Evolutionary conservation across 805 yeast genomes (phyloP).

Genomic region (Kregervanrija fluxuum): DNA sequence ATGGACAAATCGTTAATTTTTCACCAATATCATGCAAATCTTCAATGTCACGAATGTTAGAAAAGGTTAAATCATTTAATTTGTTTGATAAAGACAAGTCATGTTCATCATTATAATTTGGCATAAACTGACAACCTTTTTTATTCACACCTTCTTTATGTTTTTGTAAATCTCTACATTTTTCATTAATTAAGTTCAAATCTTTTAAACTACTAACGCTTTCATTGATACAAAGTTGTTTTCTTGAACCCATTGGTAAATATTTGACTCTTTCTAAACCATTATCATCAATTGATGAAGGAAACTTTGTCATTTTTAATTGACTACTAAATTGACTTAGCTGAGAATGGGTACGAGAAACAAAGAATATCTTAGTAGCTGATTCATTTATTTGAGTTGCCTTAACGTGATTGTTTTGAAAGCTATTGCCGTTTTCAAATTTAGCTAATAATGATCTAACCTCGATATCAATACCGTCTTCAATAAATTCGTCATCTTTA

Average conservation of each 20-base stretch:
- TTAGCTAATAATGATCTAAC: conserved; percentile 41
- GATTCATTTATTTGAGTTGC: conserved; percentile 19
- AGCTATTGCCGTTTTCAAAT: conserved; percentile 23
- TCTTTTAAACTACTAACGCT: conserved; percentile 44
- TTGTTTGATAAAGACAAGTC: conserved; percentile 28
- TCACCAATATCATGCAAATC: conserved; percentile 61
- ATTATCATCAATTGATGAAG: conserved; percentile 44
- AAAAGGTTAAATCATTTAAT: conserved; percentile 49
- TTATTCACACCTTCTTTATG: conserved; percentile 12
- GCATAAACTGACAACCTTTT: conserved; percentile 33
- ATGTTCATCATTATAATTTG: conserved; percentile 26
- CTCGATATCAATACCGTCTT: conserved; percentile 32
- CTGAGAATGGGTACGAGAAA: conserved; percentile 91
- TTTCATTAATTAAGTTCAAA: conserved; percentile 62
- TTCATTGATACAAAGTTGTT: conserved; percentile 75
- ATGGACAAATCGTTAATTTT: conserved; percentile 62
- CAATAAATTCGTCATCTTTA: conserved; percentile 22
- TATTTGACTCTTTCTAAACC: conserved; percentile 51
- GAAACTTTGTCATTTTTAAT: conserved; percentile 51
- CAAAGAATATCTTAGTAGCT: conserved; percentile 50
- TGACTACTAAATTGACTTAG: conserved; percentile 74
- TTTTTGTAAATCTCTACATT: conserved; percentile 66
- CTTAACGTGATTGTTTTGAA: not conserved
- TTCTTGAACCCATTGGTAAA: conserved; percentile 73
- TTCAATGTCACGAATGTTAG: conserved; percentile 69